phyloP scores from a whole-genome alignment of 75 land plant genomes.

The Picea sitchensis region DNA sequence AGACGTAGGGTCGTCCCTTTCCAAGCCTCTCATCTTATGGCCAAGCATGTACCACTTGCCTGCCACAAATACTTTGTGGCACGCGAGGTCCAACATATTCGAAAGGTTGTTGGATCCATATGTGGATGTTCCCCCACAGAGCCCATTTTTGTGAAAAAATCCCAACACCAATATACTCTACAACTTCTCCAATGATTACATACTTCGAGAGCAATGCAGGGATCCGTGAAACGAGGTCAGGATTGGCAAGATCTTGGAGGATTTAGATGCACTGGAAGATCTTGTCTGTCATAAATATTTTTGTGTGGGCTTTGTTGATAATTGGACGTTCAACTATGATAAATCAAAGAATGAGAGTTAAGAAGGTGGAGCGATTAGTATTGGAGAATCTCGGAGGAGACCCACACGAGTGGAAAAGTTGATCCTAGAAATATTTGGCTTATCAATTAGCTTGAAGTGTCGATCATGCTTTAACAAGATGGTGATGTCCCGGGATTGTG shows the following conservation, averaged over 20 bases:
- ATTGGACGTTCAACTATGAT: too few species aligned
- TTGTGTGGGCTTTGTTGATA: too few species aligned
- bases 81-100: slow-evolving; percentile 71
- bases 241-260: slow-evolving; percentile 90
- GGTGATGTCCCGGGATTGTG: too few species aligned
- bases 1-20: slow-evolving; percentile 23
- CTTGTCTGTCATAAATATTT: too few species aligned
- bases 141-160: slow-evolving; percentile 46
- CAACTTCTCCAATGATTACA: slow-evolving; percentile 57
- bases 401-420: too few species aligned
- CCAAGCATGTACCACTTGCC: slow-evolving; percentile 97
- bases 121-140: slow-evolving; percentile 71
- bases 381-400: too few species aligned
- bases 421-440: too few species aligned
- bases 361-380: too few species aligned
- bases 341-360: too few species aligned
- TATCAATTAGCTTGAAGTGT: too few species aligned
- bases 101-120: slow-evolving; percentile 60
- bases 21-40: slow-evolving; percentile 81
- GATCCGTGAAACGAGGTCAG: slow-evolving; percentile 89
- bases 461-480: too few species aligned
- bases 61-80: slow-evolving; percentile 87
- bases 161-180: slow-evolving; percentile 71
- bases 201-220: slow-evolving; percentile 87
- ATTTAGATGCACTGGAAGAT: slow-evolving; percentile 76